phyloP scores from a whole-genome alignment of 2,329 filamentous ascomycete species.

The Colletotrichum melonis region DNA sequence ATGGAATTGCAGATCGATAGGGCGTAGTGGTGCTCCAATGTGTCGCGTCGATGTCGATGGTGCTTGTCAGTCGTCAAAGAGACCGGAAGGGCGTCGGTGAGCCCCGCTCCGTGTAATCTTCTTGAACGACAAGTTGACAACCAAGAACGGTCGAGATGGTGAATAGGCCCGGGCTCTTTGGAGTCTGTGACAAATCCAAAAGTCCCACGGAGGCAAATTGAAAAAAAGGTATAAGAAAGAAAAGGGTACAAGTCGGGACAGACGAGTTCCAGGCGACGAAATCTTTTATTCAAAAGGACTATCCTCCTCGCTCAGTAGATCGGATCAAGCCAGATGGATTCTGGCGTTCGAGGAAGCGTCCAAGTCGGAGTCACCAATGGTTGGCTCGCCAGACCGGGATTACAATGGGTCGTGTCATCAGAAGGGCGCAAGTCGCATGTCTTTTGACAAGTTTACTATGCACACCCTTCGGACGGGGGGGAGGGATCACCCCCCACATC shows the following conservation, averaged over 20 bases:
- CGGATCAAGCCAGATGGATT: constrained; percentile 26
- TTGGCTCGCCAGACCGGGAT: constrained; percentile 30
- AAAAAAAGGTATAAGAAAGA: constrained; percentile 34
- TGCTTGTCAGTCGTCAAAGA: constrained; percentile 18
- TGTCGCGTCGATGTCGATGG: constrained; percentile 13
- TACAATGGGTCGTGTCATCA: constrained; percentile 33
- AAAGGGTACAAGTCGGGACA: constrained; percentile 12
- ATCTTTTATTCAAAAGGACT: constrained; percentile 31
- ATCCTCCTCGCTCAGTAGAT: constrained; percentile 1
- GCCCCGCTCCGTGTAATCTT: constrained; percentile 28
- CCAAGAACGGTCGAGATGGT: constrained; percentile 4
- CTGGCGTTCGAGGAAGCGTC: constrained; percentile 18
- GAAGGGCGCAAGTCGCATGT: constrained; percentile 29
- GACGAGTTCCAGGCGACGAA: constrained; percentile 10
- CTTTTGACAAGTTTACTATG: constrained; percentile 27
- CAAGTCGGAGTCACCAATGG: constrained; percentile 32
- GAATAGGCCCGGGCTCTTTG: not conserved
- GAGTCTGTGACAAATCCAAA: constrained; percentile 19
- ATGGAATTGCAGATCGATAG: constrained; percentile 15
- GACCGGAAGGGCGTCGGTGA: constrained; percentile 20
- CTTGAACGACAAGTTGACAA: not conserved
- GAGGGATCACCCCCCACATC: constrained; percentile 11
- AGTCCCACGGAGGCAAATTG: constrained; percentile 25
- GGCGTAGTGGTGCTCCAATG: constrained; percentile 5
- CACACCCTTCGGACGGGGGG: constrained; percentile 30